These are phyloP conservation scores for Beauveria asiatica DNA, from an alignment of 2,329 filamentous ascomycete genomes.

Conservation along the genomic window DNA sequence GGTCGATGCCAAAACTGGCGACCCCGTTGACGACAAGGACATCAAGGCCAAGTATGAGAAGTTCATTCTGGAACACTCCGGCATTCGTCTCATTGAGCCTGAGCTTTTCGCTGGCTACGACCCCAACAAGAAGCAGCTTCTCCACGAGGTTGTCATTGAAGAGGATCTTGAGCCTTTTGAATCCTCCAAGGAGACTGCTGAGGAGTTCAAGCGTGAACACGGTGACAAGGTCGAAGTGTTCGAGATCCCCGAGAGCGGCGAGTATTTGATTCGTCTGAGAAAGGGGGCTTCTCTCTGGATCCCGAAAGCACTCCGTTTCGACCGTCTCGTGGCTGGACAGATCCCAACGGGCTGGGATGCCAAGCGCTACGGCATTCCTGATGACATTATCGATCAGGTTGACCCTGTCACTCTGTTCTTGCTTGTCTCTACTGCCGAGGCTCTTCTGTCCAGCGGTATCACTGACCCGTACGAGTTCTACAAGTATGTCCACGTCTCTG, in stretches of 20 bases:
- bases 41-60: conserved; percentile 97
- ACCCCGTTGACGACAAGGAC: conserved; percentile 96
- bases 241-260: conserved; percentile 84
- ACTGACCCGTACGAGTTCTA: conserved; percentile 99
- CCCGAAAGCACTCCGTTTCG: conserved; percentile 93
- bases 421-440: conserved; percentile 86
- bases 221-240: conserved; percentile 97
- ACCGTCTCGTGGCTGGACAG: conserved; percentile 93
- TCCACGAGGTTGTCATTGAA: conserved; percentile 95
- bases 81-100: conserved; percentile 95
- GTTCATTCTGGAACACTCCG: conserved; percentile 88
- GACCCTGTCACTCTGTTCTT: conserved; percentile 95
- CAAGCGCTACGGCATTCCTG: conserved; percentile 89
- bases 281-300: conserved; percentile 94
- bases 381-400: conserved; percentile 96
- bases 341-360: conserved; percentile 96
- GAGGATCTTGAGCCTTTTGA: conserved; percentile 97
- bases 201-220: conserved; percentile 95
- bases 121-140: conserved; percentile 95
- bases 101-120: conserved; percentile 96
- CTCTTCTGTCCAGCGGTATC: conserved; percentile 85
- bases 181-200: conserved; percentile 90
- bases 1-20: conserved; percentile 89
- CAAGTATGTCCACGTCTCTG: conserved; percentile 96
- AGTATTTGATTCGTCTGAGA: conserved; percentile 89